phyloP scores from a whole-genome alignment of 306 rosid species.

The Castanea sativa region DNA sequence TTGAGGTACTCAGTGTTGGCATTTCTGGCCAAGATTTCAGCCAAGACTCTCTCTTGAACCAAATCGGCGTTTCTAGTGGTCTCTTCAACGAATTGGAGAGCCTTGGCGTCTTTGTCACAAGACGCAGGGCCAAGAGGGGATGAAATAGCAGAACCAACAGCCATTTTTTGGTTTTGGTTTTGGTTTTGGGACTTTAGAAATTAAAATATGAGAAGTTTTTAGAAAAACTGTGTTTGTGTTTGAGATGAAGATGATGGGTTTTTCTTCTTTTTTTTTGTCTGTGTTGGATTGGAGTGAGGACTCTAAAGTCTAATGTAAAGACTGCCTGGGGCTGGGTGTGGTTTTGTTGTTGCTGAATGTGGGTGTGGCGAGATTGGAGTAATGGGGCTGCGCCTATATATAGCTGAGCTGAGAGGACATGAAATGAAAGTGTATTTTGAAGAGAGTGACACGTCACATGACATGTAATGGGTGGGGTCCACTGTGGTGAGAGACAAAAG shows the following conservation, averaged over 20 bases:
- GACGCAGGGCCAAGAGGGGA: slow-evolving; percentile 56
- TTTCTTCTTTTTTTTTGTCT: too few relatives aligned
- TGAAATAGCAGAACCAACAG: slow-evolving; percentile 38
- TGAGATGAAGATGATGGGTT: too few relatives aligned
- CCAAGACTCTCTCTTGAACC: slow-evolving; percentile 42
- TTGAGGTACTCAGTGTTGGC: slow-evolving; percentile 49
- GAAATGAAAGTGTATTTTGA: neutral
- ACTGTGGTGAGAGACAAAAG: neutral
- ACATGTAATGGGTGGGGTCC: slow-evolving; percentile 14
- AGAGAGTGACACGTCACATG: slow-evolving; percentile 26
- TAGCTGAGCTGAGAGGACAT: neutral
- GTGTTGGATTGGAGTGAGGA: too few relatives aligned
- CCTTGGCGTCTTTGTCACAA: slow-evolving; percentile 49
- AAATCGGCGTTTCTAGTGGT: slow-evolving; percentile 48
- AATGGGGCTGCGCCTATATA: neutral
- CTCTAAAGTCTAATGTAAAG: too few relatives aligned
- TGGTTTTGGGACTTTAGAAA: neutral
- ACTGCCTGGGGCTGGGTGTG: too few relatives aligned
- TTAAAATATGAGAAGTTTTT: neutral
- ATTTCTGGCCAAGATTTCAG: slow-evolving; percentile 41
- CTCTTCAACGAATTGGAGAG: slow-evolving; percentile 49
- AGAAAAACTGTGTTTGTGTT: too few relatives aligned
- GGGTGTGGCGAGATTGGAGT: slow-evolving; percentile 1
- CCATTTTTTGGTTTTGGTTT: slow-evolving; percentile 25
- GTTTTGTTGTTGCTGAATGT: too few relatives aligned